A percentile compares a stretch with the other conserved stretches of the same genome.
Conservation (phyloP, 2,329 filamentous ascomycete genomes). For the Sphaerostilbella broomeana region DNA sequence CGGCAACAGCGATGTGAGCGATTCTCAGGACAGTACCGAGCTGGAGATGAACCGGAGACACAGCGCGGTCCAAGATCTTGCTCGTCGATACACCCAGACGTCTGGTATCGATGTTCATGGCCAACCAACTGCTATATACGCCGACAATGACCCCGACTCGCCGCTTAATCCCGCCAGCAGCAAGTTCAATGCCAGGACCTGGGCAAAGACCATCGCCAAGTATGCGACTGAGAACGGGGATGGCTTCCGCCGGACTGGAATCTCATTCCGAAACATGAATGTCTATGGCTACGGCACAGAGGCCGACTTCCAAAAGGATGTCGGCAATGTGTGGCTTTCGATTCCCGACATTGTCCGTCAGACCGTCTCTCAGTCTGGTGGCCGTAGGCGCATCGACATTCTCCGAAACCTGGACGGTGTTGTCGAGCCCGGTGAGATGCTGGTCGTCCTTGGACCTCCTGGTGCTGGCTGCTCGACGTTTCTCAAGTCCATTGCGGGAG, state of each 20-base stretch:
- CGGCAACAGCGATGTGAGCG: no score
- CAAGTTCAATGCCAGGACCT: conserved; percentile 35
- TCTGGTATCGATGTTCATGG: conserved; percentile 7
- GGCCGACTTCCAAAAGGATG: conserved; percentile 37
- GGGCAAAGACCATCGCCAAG: conserved; percentile 33
- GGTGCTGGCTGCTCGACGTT: conserved; percentile 53
- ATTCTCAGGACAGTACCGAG: no score
- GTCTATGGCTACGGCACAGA: conserved; percentile 36
- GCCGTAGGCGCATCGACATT: conserved; percentile 31
- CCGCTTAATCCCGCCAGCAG: conserved; percentile 33
- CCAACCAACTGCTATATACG: conserved; percentile 1
- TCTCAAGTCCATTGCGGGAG: conserved; percentile 56
- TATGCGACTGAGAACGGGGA: conserved; percentile 17
- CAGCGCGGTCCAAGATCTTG: conserved; percentile 5
- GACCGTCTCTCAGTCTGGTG: not conserved
- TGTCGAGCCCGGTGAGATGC: conserved; percentile 54
- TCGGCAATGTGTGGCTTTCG: conserved; percentile 29
- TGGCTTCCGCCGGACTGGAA: conserved; percentile 25
- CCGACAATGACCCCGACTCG: conserved; percentile 6
- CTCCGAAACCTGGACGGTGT: conserved; percentile 54
- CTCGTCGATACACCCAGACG: conserved; percentile 4
- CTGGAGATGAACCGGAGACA: conserved; percentile 3
- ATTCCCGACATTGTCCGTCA: conserved; percentile 6
- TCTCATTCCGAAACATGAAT: conserved; percentile 37
- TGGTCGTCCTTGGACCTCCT: conserved; percentile 59